Conservation (phyloP, 139 green algal genomes). For the Coccomyxa sp. region DNA sequence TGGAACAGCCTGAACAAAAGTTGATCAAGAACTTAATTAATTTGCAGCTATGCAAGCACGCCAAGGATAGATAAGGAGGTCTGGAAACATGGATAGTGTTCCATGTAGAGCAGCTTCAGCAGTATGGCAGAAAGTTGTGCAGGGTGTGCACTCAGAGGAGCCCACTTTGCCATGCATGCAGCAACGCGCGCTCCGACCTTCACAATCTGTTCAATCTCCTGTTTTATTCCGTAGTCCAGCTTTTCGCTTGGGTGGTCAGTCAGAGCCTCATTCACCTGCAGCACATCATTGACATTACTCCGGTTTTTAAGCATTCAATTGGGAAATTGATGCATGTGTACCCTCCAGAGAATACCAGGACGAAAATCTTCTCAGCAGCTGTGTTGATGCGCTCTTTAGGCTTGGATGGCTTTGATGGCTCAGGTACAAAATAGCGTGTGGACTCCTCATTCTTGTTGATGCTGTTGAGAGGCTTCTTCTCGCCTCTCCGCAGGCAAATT, state of each 20-base stretch:
- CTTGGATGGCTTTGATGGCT: conserved; percentile 41
- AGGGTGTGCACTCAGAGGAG: background rate
- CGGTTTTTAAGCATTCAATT: background rate
- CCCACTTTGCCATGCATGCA: conserved; percentile 52
- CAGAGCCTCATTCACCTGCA: conserved; percentile 71
- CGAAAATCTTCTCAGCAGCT: conserved; percentile 67
- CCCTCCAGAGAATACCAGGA: conserved; percentile 48
- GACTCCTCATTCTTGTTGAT: conserved; percentile 47
- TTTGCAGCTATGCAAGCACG: background rate
- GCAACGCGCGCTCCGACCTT: conserved; percentile 43
- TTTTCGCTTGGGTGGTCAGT: conserved; percentile 39
- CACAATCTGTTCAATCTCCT: conserved; percentile 56
- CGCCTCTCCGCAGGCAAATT: conserved; percentile 41
- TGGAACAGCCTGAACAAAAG: conserved; percentile 40
- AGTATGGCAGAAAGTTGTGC: background rate
- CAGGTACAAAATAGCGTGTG: conserved; percentile 52
- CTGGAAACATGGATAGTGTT: too few relatives aligned
- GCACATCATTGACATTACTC: background rate
- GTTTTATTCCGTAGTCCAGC: conserved; percentile 68
- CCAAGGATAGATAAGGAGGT: too few relatives aligned
- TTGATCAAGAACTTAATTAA: background rate
- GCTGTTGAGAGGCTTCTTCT: conserved; percentile 65
- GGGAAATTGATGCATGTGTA: background rate
- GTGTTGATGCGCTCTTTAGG: conserved; percentile 54
- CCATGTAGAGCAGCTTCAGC: too few relatives aligned